Evolutionary conservation across 2,329 filamentous ascomycete species (phyloP), one percentile per base, ranked within the genome.

Genomic region (Madurella fahalii): DNA sequence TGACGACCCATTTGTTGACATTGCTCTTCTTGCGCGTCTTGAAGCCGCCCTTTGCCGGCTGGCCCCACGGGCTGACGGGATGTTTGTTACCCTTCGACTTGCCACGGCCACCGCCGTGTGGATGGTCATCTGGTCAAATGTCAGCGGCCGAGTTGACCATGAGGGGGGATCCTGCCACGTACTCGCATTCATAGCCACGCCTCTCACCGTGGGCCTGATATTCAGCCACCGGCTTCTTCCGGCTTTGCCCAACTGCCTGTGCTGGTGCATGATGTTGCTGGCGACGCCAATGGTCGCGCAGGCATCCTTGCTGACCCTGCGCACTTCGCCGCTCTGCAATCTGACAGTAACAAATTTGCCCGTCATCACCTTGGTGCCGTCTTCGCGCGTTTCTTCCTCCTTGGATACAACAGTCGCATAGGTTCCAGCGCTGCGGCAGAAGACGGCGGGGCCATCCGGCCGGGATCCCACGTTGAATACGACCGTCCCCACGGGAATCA

Each of bases 1-100:
- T 83, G 46, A 97, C 90, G 60, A 99, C 88, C 76, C 87, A 92
- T 70, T 88, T 94, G 79, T 97, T 96, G 74, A 87, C 75, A 71
- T 96, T 96, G 74, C 86, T 82, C 77, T 88, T 95, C 65, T 84
- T 84, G 62, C 93, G 84, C 45, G 93, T 96, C 81, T 96, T 97
- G 83, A 87, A 96, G 60, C 89, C 89, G 71, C 86, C 84, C 80
- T 93, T 93, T 72, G 89, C 82, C 68, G 90, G 93, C 69, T 85
- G 87, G 70, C 95, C 94, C 94, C 95, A 99, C 56, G 94, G 94
- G 75, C 90, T 96, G 65, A 94, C 90, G 34, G 95, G 94, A 69
- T 95, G 81, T 58, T 92, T 85, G 70, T 96, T 96, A 84, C 94
- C 91, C 89, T 99, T 99, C 54, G 91, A 96, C 77, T 99, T 99